Evolutionary conservation across 202 grass and related monocot genomes (phyloP).

Genomic region (Schoenoplectus tabernaemontani): DNA sequence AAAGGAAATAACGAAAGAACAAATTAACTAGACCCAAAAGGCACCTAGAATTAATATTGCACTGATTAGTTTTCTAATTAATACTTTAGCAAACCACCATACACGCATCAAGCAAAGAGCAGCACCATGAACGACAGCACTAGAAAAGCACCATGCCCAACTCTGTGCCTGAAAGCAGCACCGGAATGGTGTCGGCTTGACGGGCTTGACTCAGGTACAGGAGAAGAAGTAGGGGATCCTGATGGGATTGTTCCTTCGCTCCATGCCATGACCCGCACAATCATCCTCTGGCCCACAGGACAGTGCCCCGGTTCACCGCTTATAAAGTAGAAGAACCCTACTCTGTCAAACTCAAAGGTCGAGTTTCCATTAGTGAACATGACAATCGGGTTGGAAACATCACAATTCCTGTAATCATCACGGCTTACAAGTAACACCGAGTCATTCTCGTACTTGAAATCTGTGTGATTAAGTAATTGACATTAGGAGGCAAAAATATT

Average conservation of each 20-base stretch:
- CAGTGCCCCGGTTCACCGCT: slow-evolving; percentile 48
- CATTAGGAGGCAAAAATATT: not conserved
- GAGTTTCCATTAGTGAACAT: slow-evolving; percentile 36
- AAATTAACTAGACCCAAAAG: not conserved
- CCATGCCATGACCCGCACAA: slow-evolving; percentile 23
- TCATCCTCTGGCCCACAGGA: slow-evolving; percentile 41
- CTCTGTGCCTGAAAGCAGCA: not conserved
- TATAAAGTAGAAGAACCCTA: slow-evolving; percentile 51
- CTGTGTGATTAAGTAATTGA: slow-evolving; percentile 6
- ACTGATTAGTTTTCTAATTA: not conserved
- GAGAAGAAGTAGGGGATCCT: not conserved
- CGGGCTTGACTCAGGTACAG: not conserved
- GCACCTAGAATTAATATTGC: not conserved
- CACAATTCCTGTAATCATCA: slow-evolving; percentile 44
- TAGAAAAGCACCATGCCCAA: not conserved
- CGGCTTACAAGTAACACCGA: slow-evolving; percentile 43
- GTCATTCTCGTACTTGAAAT: slow-evolving; percentile 82
- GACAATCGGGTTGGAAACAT: not conserved
- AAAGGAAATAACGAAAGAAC: not conserved
- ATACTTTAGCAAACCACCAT: not conserved
- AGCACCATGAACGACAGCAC: not conserved
- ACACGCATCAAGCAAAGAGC: not conserved
- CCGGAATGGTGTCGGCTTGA: not conserved
- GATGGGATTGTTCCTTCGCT: not conserved
- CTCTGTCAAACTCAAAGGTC: slow-evolving; percentile 31